Percentiles rank a stretch among this genome's conserved stretches.
These are phyloP conservation scores for Mycena galericulata DNA, from an alignment of 768 basidiomycete genomes.

Conservation along the genomic window DNA sequence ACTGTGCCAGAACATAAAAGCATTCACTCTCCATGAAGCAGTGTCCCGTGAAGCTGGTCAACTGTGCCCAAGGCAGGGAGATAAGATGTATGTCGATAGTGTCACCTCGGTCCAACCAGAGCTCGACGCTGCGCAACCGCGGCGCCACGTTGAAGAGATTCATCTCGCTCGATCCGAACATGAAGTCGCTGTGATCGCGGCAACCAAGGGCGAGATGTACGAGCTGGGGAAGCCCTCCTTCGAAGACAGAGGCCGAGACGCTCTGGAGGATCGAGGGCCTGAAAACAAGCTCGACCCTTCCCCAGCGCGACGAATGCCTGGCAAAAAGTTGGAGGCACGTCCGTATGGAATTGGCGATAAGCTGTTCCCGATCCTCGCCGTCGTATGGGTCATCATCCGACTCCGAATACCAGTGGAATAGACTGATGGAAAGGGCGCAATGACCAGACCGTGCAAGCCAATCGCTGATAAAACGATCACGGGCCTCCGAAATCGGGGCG, in stretches of 20 bases:
- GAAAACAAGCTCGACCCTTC: neutral
- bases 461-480: neutral
- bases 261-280: neutral
- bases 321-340: neutral
- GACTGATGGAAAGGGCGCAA: neutral
- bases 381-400: neutral
- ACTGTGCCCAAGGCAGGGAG: neutral
- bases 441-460: conserved; percentile 1
- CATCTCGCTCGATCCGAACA: neutral
- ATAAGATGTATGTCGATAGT: neutral
- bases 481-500: neutral
- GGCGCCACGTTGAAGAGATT: neutral
- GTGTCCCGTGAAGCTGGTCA: neutral
- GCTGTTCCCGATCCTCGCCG: neutral
- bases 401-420: neutral
- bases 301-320: neutral
- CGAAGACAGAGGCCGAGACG: neutral
- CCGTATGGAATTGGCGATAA: neutral
- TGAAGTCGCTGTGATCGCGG: neutral
- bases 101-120: neutral
- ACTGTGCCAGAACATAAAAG: neutral
- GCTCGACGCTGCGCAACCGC: neutral
- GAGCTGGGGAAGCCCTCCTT: neutral
- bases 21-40: neutral
- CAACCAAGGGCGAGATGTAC: neutral